Conservation (phyloP, 768 basidiomycete species). For the Mycena leptocephala region DNA sequence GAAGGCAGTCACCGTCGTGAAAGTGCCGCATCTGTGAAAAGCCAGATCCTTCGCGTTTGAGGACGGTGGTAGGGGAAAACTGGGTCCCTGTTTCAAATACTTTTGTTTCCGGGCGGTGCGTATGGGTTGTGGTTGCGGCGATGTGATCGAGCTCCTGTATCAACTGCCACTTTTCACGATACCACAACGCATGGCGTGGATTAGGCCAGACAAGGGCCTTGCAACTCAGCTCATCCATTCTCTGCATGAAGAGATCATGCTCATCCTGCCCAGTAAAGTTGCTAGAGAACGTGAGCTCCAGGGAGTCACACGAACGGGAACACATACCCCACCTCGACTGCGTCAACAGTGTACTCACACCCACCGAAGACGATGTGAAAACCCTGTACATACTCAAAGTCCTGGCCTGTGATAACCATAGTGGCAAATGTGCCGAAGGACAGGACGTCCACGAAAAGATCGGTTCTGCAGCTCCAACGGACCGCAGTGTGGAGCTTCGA, state of each 20-base stretch:
- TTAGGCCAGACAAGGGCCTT: neutral
- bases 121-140: too few species aligned
- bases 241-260: neutral
- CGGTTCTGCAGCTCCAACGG: too few species aligned
- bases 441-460: too few species aligned
- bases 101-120: neutral
- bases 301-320: neutral
- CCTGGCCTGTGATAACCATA: too few species aligned
- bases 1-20: neutral
- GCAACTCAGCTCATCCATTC: neutral
- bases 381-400: too few species aligned
- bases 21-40: neutral
- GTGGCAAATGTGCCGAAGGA: too few species aligned
- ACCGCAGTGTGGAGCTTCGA: too few species aligned
- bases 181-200: neutral
- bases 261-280: neutral
- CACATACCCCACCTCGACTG: neutral
- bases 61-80: neutral
- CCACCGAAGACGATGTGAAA: too few species aligned
- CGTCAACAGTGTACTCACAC: too few species aligned
- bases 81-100: neutral
- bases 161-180: too few species aligned
- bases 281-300: neutral
- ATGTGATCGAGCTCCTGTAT: too few species aligned
- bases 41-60: neutral